A percentile compares a stretch with the other conserved stretches of the same genome.
Evolutionary conservation across 2,329 filamentous ascomycete genomes (phyloP).

Genomic region (Volutella citrinella): DNA sequence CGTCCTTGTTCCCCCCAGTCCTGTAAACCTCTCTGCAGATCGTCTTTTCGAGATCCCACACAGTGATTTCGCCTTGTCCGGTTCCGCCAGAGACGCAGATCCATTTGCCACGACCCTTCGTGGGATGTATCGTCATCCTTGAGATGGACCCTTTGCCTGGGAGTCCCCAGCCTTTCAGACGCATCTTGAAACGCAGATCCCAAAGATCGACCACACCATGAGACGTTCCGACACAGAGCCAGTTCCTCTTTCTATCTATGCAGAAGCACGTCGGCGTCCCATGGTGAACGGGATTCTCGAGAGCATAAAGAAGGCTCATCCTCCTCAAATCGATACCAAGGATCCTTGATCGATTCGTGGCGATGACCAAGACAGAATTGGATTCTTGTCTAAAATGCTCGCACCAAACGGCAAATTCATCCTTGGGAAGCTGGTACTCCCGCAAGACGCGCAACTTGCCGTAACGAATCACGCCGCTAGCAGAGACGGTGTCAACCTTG

Average conservation of each 20-base stretch:
- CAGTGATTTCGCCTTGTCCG: slow-evolving; percentile 81
- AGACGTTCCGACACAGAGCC: slow-evolving; percentile 87
- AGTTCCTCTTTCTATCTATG: slow-evolving; percentile 80
- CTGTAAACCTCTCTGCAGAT: slow-evolving; percentile 88
- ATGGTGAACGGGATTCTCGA: slow-evolving; percentile 88
- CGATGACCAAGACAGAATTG: slow-evolving; percentile 78
- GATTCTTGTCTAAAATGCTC: slow-evolving; percentile 86
- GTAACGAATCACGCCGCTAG: slow-evolving; percentile 63
- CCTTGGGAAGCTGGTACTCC: slow-evolving; percentile 71
- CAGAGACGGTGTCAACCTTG: slow-evolving; percentile 61
- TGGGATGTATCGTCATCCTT: slow-evolving; percentile 74
- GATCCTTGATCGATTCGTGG: slow-evolving; percentile 81
- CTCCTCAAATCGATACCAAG: slow-evolving; percentile 81
- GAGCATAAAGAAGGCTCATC: slow-evolving; percentile 76
- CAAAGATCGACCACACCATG: slow-evolving; percentile 92
- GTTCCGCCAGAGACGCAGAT: slow-evolving; percentile 88
- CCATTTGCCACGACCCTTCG: slow-evolving; percentile 75
- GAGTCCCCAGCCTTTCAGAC: slow-evolving; percentile 84
- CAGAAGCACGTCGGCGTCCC: slow-evolving; percentile 90
- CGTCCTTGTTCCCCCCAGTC: slow-evolving; percentile 59
- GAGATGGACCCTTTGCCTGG: slow-evolving; percentile 78
- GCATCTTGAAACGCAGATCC: slow-evolving; percentile 92
- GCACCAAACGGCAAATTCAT: slow-evolving; percentile 82
- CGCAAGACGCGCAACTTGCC: slow-evolving; percentile 73
- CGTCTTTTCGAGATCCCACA: slow-evolving; percentile 92